Base-by-base conservation (phyloP, 2,329 filamentous ascomycete species). In the Penicillium sp. region DNA sequence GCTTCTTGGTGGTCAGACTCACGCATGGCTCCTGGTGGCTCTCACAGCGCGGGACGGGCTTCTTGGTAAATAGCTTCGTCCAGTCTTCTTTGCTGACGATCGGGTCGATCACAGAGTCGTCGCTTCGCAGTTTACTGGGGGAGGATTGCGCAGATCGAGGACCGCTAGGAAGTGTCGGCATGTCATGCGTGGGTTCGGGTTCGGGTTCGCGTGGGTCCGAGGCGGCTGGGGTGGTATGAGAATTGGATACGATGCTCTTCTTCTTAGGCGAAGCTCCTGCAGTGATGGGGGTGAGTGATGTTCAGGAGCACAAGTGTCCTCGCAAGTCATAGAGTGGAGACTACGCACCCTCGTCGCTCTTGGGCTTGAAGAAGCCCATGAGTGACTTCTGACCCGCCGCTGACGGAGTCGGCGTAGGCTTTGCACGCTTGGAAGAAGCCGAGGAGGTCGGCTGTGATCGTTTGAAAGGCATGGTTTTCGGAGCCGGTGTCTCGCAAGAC, bases 1-100 rank as follows among this genome's bases (percentile, higher is more conserved):
- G 80, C 68, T 97, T 97, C 76, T 93, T 96, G 1, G 92, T 96
- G 16, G 86, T 81, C 47, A 93, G 76, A 59, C 81, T 89, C 58
- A 91, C 88, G 71, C 94, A 97, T 2, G 89, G 88, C 63, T 97
- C 92, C 48, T 85, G 79, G 66, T 99, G 94, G 44, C 76, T 74
- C 62, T 96, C 91, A 68, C 94, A 99, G 52, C 81, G 82, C 1
- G 94, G 94, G 1, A 84, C 79, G 1, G 83, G 75, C 51, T 88
- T 85, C 69, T 87, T 90, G 15, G 86, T 83, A 56, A 97, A 86
- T 13, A 97, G 79, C 67, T 87, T 91, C 4, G 85, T 86, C 94
- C 94, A 97, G 21, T 87, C 87, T 65, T 94, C 87, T 68, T 90
- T 93, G 42, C 82, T 82, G 55, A 83, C 79, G 45, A 90, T 84